Evolutionary conservation across 768 basidiomycete genomes (phyloP), one percentile per base, ranked within the genome.

Genomic region (Termitomyces sp.): DNA sequence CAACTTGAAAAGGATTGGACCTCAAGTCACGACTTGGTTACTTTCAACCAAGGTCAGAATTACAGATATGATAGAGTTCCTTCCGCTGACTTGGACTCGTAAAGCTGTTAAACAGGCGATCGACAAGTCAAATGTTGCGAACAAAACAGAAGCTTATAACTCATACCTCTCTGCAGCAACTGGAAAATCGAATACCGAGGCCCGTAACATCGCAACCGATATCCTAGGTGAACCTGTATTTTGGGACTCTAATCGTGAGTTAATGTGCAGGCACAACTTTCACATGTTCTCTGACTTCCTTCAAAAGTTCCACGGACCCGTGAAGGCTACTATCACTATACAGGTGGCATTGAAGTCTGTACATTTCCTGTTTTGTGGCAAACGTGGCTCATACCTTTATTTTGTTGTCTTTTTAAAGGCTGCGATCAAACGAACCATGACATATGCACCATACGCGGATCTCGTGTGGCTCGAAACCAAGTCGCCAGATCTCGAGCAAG

Each of bases 401-500:
- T 46, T 22, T 6, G 11, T 49, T 13, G 16, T 2, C 33, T 49
- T 36, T 31, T 20, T 53, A n/a, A n/a, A 85, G 82, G 80, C 89
- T 6, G 94, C 93, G 11, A 82, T 94, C 65, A 86, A 88, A 62
- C 88, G 94, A 33, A 83, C 85, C 3, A 75, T 87, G 56, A 81
- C 83, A 20, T 97, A 86, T 64, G 89, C 92, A 0, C 90, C 91
- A 18, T 89, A 92, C 61, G 86, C 92, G 13, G 94, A 97, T 68
- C 79, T 95, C 61, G 74, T 95, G 42, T 97, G 94, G 94, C 79
- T 95, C 41, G 94, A 96, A 74, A 97, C 94, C 2, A 94, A 91
- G 63, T 78, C 79, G n/a, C 94, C 94, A 9, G 81, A 93, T 66
- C 75, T 96, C 22, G 77, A 84, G 54, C 83, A 93, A 66, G 94